A percentile compares a stretch with the other conserved stretches of the same genome.
Evolutionary conservation across 495 filamentous ascomycete genomes (phyloP).

Genomic region (Collariella sp.): DNA sequence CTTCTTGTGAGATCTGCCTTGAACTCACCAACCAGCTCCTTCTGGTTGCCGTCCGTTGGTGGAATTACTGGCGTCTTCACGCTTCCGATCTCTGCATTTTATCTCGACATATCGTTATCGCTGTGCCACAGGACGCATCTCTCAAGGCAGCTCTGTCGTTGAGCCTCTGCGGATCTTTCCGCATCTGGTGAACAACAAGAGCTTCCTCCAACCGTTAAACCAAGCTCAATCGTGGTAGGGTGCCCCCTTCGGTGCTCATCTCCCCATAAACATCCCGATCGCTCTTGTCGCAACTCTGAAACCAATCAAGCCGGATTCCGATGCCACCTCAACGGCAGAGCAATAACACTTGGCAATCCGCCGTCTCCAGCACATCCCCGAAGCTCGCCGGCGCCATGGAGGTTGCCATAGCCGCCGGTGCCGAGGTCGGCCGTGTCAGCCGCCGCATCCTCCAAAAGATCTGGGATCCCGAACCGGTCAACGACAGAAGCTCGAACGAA

Average conservation of each 20-base stretch:
- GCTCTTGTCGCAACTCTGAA: not conserved
- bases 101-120: not conserved
- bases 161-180: not conserved
- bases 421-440: constrained; percentile 31
- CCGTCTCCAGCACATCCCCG: constrained; percentile 22
- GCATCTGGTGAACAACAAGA: not conserved
- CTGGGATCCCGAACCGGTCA: constrained; percentile 89
- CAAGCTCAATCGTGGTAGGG: not conserved
- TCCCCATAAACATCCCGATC: not conserved
- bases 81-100: not conserved
- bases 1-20: too few relatives aligned
- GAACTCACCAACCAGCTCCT: too few relatives aligned
- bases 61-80: not conserved
- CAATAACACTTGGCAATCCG: constrained; percentile 25
- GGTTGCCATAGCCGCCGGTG: constrained; percentile 32
- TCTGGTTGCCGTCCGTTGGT: too few relatives aligned
- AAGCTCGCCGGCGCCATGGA: constrained; percentile 33
- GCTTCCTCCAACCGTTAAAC: not conserved
- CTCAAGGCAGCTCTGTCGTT: not conserved
- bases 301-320: not conserved
- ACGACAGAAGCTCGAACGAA: constrained; percentile 58
- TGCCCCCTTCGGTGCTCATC: not conserved
- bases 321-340: constrained; percentile 19
- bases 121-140: not conserved
- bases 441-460: constrained; percentile 85